phyloP scores from a whole-genome alignment of 129 eudicot species.

The Saussurea involucrata region DNA sequence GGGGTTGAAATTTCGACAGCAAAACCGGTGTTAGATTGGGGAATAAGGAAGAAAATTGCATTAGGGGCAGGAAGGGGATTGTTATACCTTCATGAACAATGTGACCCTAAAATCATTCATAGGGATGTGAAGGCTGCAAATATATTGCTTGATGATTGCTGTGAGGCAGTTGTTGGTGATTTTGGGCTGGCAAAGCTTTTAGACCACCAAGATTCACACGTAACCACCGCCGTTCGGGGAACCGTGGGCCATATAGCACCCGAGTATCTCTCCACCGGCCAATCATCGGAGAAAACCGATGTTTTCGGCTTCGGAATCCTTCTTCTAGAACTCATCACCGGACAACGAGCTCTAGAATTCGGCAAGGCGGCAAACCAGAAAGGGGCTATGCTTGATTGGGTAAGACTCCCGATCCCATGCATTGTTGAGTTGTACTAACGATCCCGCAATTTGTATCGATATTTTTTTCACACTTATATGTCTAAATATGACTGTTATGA shows the following conservation, averaged over 20 bases:
- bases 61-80: constrained; percentile 85
- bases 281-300: constrained; percentile 86
- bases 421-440: constrained; percentile 2
- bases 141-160: constrained; percentile 68
- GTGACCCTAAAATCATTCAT: constrained; percentile 92
- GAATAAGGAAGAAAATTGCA: constrained; percentile 66
- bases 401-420: constrained; percentile 26
- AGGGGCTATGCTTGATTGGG: constrained; percentile 94
- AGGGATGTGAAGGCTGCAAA: constrained; percentile 94
- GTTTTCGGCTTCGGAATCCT: constrained; percentile 90
- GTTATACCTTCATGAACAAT: constrained; percentile 85
- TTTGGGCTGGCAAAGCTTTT: constrained; percentile 87
- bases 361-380: constrained; percentile 84
- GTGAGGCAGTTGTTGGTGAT: constrained; percentile 95
- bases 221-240: constrained; percentile 87
- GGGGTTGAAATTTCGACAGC: constrained; percentile 43
- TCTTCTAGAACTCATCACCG: constrained; percentile 77
- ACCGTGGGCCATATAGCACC: constrained; percentile 95
- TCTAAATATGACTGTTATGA: no score
- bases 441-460: not conserved
- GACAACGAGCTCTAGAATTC: constrained; percentile 76
- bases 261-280: constrained; percentile 88
- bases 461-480: not conserved
- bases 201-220: constrained; percentile 87
- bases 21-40: constrained; percentile 82